A percentile compares a stretch with the other conserved stretches of the same genome.
Evolutionary conservation across 2,329 filamentous ascomycete genomes (phyloP).

Genomic region (Alternaria hordeiaustralica): DNA sequence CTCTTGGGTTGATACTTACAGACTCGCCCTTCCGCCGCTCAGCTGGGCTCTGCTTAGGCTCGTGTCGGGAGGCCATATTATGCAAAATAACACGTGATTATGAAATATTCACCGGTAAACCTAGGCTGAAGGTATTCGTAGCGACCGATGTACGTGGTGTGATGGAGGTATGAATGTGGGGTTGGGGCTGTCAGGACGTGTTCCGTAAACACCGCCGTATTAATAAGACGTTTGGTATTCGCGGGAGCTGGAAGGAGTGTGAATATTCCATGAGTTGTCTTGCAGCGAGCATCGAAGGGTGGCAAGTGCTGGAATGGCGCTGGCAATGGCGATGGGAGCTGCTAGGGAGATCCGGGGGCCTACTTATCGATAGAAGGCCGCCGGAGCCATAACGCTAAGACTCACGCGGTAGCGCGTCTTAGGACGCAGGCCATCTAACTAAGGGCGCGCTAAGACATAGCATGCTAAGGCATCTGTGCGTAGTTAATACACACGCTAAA

Average conservation of each 20-base stretch:
- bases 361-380: slow-evolving; percentile 22
- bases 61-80: slow-evolving; percentile 45
- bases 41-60: slow-evolving; percentile 68
- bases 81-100: neutral
- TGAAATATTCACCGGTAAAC: neutral
- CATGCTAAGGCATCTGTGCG: too few relatives aligned
- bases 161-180: slow-evolving; percentile 14
- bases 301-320: slow-evolving; percentile 22
- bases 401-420: slow-evolving; percentile 5
- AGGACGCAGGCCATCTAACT: too few relatives aligned
- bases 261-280: slow-evolving; percentile 44
- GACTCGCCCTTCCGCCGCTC: slow-evolving; percentile 88
- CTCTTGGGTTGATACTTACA: slow-evolving; percentile 57
- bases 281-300: slow-evolving; percentile 38
- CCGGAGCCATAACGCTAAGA: slow-evolving; percentile 17
- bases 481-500: too few relatives aligned
- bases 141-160: slow-evolving; percentile 1
- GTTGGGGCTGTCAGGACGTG: slow-evolving; percentile 24
- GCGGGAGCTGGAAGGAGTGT: slow-evolving; percentile 26
- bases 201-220: slow-evolving; percentile 32
- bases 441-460: too few relatives aligned
- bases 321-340: slow-evolving; percentile 16
- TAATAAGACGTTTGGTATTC: slow-evolving; percentile 30
- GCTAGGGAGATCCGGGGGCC: slow-evolving; percentile 16
- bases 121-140: neutral